Base-by-base conservation (phyloP, 306 rosid species). In the Castanopsis chinensis region DNA sequence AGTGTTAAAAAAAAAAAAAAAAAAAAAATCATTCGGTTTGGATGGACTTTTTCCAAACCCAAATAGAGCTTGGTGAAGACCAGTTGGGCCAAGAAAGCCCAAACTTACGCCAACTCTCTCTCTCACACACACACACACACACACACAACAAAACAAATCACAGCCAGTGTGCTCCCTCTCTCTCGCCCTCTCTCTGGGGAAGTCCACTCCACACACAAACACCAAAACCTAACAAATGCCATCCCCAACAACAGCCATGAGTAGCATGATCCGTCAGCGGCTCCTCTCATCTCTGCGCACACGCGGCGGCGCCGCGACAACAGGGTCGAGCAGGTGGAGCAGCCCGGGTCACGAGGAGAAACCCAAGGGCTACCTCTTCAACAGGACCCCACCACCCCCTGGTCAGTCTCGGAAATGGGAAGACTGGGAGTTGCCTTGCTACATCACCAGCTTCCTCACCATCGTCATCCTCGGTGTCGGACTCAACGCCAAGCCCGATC, bases 391-490 rank as follows among this genome's bases (percentile, higher is more conserved):
- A 0, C 88, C 17, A 0, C 88, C 98, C 3, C 88, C 93, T 0
- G 99, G 99, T 3, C 82, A 93, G 74, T 71, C 98, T 6, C 98
- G 99, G 7, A 91, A 88, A 69, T 96, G 99, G 99, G 99, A 96
- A 72, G 99, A 96, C 49, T 96, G 99, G 99, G 99, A 96, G 72
- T 92, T 96, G 2, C 99, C 99, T 6, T 96, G 99, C 92, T 96
- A 96, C 85, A 73, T 96, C 83, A 91, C 99, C 11, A 96, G 99
- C 82, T 96, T 96, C 85, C 94, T 96, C 76, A 89, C 99, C 70
- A 93, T 95, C 82, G 99, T 95, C 27, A 95, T 95, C 79, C 99
- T 95, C 15, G 99, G 99, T 30, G 99, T 95, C 21, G 99, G 99
- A 5, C 99, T 95, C 83, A 91, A 93, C 79, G 99, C 99, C 72